Evolutionary conservation across 2,329 filamentous ascomycete species (phyloP).

Genomic region (Mycosphaerella sp.): DNA sequence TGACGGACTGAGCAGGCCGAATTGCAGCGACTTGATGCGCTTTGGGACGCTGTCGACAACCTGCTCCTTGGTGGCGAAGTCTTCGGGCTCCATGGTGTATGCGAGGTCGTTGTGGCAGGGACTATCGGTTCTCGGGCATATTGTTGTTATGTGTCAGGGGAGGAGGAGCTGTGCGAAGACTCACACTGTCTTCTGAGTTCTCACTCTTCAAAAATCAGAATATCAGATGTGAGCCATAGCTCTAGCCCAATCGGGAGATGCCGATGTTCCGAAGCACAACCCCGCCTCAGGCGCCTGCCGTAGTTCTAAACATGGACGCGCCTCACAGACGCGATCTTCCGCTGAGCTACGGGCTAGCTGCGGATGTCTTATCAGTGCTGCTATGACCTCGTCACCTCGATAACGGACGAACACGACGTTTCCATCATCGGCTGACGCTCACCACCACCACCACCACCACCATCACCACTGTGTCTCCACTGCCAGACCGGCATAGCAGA

Average conservation of each 20-base stretch:
- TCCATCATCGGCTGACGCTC: too few relatives aligned
- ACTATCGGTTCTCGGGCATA: constrained; percentile 12
- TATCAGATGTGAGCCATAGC: constrained; percentile 2
- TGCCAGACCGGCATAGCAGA: too few relatives aligned
- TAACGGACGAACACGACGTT: too few relatives aligned
- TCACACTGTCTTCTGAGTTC: background rate
- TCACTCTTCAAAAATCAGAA: background rate
- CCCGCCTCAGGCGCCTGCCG: too few relatives aligned
- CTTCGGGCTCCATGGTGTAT: constrained; percentile 18
- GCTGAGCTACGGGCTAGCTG: too few relatives aligned
- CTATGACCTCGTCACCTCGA: too few relatives aligned
- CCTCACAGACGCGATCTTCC: too few relatives aligned
- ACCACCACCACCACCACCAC: too few relatives aligned
- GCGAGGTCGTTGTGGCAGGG: background rate
- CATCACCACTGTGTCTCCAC: too few relatives aligned
- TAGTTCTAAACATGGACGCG: too few relatives aligned
- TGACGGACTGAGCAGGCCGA: constrained; percentile 79
- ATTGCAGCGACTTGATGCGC: constrained; percentile 87
- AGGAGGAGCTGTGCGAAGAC: constrained; percentile 1
- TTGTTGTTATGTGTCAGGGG: constrained; percentile 6
- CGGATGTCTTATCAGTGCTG: too few relatives aligned
- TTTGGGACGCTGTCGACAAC: constrained; percentile 83
- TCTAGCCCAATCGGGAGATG: background rate
- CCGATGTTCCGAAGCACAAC: too few relatives aligned
- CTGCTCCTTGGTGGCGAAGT: constrained; percentile 62